Evolutionary conservation across 2,329 filamentous ascomycete species (phyloP), one percentile per base, ranked within the genome.

Genomic region (Scorias spongiosa): DNA sequence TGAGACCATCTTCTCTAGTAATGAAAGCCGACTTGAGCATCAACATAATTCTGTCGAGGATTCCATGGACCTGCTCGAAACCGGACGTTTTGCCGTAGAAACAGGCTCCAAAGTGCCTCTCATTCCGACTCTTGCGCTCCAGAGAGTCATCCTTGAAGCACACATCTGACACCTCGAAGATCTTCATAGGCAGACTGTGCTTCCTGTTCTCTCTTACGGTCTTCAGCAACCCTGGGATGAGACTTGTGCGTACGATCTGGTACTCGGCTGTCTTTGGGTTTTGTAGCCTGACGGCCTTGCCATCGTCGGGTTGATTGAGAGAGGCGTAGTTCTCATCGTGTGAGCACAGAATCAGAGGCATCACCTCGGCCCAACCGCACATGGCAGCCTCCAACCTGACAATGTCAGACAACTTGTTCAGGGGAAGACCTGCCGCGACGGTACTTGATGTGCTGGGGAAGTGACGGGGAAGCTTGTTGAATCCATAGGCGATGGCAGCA

Each of bases 261-360:
- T 94, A 95, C 61, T 95, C 88, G 20, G 78, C 74, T 0, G 87
- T 93, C 70, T 95, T 95, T 44, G 88, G 88, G 63, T 95, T 95
- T 50, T 84, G 84, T 36, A 95, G 80, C 55, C 78, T 80, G 52
- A 95, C 78, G 26, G 85, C 87, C 0, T 81, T 86, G 46, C 74
- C 80, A 56, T 93, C 84, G 53, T 95, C 88, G 58, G 80, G 79
- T 58, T 87, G 81, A 67, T 94, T 94, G 42, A 98, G 71, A 83
- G 85, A 95, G 47, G 74, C 81, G 63, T 96, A 98, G 69, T 98
- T 98, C 72, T 98, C 91, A 58, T 96, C 89, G 63, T 95, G 87
- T 39, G 86, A 93, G 72, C 91, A 98, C 44, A 98, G 77, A 53
- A 94, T 96, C 26, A 98, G 73, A 20, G 91, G 89, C 76, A 98